A percentile compares a stretch with the other conserved stretches of the same genome.
Conservation (phyloP, 768 basidiomycete genomes). For the Amanita molliuscula region DNA sequence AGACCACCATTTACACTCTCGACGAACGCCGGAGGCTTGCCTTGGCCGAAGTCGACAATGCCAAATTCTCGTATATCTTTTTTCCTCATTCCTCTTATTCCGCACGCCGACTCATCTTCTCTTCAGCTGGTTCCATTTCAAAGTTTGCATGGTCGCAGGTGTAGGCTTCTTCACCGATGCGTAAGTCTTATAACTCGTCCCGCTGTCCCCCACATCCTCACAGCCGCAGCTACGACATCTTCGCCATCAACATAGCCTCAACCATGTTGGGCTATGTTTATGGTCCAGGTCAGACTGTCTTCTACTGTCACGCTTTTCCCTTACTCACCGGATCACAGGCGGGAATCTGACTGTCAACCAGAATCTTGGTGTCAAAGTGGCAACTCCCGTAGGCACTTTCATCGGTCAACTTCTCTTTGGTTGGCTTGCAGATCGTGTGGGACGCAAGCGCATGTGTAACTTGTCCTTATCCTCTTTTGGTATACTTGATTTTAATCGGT, state of each 20-base stretch:
- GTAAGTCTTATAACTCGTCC: conserved; percentile 21
- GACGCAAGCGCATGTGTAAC: conserved; percentile 75
- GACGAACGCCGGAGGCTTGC: conserved; percentile 73
- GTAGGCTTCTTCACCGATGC: conserved; percentile 90
- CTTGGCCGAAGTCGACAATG: conserved; percentile 80
- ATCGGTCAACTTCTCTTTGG: conserved; percentile 72
- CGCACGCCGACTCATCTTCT: conserved; percentile 1
- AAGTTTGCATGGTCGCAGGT: conserved; percentile 60
- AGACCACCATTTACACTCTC: conserved; percentile 30
- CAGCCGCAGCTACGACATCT: conserved; percentile 60
- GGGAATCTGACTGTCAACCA: conserved; percentile 41
- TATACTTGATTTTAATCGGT: neutral
- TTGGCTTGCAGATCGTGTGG: conserved; percentile 68
- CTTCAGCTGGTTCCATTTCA: conserved; percentile 75
- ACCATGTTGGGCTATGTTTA: conserved; percentile 83
- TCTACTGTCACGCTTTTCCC: too few species aligned
- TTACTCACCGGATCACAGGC: neutral
- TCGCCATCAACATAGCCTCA: conserved; percentile 81
- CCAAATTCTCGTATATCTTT: conserved; percentile 61
- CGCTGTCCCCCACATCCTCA: neutral
- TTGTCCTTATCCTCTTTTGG: conserved; percentile 8
- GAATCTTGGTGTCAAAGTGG: conserved; percentile 69
- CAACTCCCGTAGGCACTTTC: conserved; percentile 67
- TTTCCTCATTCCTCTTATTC: neutral
- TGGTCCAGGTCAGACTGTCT: conserved; percentile 22